Evolutionary conservation across 1,284 basidiomycete genomes (phyloP), one percentile per base, ranked within the genome.

Genomic region (Xerocomus amazonicus): DNA sequence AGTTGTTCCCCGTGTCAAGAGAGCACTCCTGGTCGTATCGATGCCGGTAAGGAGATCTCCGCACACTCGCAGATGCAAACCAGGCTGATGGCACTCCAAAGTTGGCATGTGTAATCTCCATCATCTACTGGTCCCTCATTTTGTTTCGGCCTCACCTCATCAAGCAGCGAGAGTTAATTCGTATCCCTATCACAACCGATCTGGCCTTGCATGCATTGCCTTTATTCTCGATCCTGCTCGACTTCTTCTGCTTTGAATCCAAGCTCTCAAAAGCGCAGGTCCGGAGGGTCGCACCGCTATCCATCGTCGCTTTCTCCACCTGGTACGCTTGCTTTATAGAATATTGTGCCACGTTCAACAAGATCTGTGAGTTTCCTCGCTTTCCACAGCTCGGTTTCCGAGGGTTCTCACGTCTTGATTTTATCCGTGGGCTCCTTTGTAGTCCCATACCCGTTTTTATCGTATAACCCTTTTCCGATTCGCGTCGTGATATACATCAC

Each of bases 391-490:
- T 35, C 16, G 13, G 9, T 16, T 7, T 16, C 28, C 41, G 13
- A 33, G 32, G 12, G n/a, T 34, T 43, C 51, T 61, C 41, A 63
- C 39, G 3, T 29, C 50, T 31, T 36, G 19, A 28, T 23, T 4
- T 53, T 16, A 37, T 10, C 14, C 17, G 23, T 13, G 40, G 35
- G 33, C 8, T 36, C 23, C 19, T 12, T 34, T 26, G 29, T 32
- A 88, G 85, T 90, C 68, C 87, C 90, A 16, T 92, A 92, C 67
- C 90, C 90, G 0, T 92, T 92, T 72, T 72, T 92, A 51, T 87
- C 81, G 0, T 59, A 83, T 27, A 83, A 76, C 60, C 68, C 78
- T 0, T 70, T 81, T 13, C 59, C 67, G 8, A 67, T 74, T 29
- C 77, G 89, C 14, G 54, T 82, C n/a, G 67, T 60, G 16, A 87